Conservation (phyloP, 2,329 filamentous ascomycete species). For the Blastomyces percursus region DNA sequence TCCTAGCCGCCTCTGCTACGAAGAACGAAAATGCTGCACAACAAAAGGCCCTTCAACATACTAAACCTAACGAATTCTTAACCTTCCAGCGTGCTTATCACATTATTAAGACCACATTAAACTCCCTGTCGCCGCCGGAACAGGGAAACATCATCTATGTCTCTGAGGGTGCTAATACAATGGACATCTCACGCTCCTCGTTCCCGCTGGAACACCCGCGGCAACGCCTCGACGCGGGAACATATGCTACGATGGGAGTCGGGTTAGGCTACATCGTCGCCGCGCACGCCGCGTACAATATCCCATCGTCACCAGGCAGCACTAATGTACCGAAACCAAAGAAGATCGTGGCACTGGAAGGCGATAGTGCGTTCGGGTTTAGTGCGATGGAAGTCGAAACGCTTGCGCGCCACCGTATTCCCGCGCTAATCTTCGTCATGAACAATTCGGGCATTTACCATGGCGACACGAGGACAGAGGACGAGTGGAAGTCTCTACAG, state of each 20-base stretch:
- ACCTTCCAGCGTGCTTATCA: conserved; percentile 43
- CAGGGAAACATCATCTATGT: conserved; percentile 44
- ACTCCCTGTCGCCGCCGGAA: conserved; percentile 35
- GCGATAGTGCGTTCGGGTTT: conserved; percentile 47
- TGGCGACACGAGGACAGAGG: conserved; percentile 31
- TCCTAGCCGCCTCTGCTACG: conserved; percentile 22
- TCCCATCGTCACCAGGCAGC: conserved; percentile 28
- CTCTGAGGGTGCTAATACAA: conserved; percentile 50
- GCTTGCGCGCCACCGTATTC: conserved; percentile 45
- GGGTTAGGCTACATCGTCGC: conserved; percentile 48
- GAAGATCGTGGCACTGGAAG: conserved; percentile 47
- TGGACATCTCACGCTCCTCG: conserved; percentile 48
- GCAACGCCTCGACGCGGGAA: conserved; percentile 47
- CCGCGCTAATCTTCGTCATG: conserved; percentile 45
- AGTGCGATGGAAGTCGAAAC: conserved; percentile 47
- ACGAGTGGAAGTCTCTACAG: conserved; percentile 38
- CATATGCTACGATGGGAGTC: conserved; percentile 50
- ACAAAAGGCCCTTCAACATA: conserved; percentile 32
- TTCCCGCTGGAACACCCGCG: conserved; percentile 46
- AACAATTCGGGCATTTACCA: conserved; percentile 46
- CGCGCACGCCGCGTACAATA: conserved; percentile 46
- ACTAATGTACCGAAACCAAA: conserved; percentile 28
- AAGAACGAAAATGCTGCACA: conserved; percentile 41
- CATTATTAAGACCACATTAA: conserved; percentile 41
- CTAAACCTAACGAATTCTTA: conserved; percentile 29